Base-by-base conservation (phyloP, 2,329 filamentous ascomycete species). In the Didymella arachidicola region DNA sequence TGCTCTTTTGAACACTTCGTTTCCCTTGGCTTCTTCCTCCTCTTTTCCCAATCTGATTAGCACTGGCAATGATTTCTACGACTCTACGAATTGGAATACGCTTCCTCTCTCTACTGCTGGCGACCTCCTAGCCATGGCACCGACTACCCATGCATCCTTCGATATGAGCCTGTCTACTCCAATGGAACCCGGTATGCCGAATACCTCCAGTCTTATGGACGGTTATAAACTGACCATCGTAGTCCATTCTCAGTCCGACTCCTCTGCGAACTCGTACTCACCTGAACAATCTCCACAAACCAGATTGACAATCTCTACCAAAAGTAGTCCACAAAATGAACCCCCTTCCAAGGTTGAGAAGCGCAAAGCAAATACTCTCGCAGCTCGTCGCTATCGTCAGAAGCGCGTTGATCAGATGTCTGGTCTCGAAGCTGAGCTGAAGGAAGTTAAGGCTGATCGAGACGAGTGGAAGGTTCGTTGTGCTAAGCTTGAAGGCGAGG, bases 361-460 rank as follows among this genome's bases (percentile, higher is more conserved):
- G 74, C 86, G 89, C 27, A 84, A 86, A 61, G 84, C 86, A 61
- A 91, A 91, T 74, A 91, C 88, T 14, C 81, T 89, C 61, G 88
- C 89, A n/a, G 89, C 89, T 29, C 83, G 87, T 61, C 87, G 88
- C 61, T 91, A 90, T 71, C 86, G 89, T 26, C 88, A 91, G 72
- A 89, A 89, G 73, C 85, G 87, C 44, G 81, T 90, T 32, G 88
- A 91, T 66, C 86, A 87, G 61, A 85, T 90, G 73, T 78, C 77
- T 26, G 83, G 86, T 60, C 80, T 91, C 30, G 88, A 91, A 73
- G 74, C 78, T 8, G 82, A 85, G 19, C 77, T 91, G 41, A 82
- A 82, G 45, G 81, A 83, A 42, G 82, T 87, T 69, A 84, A 84
- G 58, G 75, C 81, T 46, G 88, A 91, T 69, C 78, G 87, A 18